phyloP scores from a whole-genome alignment of 2,329 filamentous ascomycete genomes.

The Camillea tinctor region DNA sequence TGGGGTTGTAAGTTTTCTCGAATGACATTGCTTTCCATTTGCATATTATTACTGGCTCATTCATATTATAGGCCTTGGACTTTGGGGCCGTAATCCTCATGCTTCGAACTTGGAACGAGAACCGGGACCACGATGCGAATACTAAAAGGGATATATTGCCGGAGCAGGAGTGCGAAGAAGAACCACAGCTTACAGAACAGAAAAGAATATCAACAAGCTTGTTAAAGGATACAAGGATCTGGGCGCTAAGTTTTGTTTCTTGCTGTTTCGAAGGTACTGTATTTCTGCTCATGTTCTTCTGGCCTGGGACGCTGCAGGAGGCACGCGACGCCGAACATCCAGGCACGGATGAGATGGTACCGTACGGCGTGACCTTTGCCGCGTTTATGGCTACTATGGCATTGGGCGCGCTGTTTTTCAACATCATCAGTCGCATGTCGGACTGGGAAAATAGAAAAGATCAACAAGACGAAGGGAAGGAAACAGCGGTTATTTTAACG shows the following conservation, averaged over 20 bases:
- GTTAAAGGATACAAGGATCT: conserved; percentile 26
- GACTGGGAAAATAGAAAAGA: not conserved
- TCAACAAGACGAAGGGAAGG: not conserved
- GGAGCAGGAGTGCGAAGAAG: not conserved
- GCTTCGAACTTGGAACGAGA: conserved; percentile 32
- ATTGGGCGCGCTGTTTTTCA: conserved; percentile 56
- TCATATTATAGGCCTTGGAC: conserved; percentile 24
- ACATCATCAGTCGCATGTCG: conserved; percentile 25
- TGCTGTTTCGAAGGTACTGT: conserved; percentile 36
- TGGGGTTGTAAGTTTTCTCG: conserved; percentile 31
- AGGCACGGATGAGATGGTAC: conserved; percentile 11
- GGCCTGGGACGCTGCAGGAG: conserved; percentile 31
- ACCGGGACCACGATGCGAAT: conserved; percentile 12
- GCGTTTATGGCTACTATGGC: conserved; percentile 60
- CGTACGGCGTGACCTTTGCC: conserved; percentile 55
- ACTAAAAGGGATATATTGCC: not conserved
- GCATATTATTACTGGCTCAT: not conserved
- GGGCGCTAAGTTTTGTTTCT: conserved; percentile 32
- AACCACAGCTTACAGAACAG: not conserved
- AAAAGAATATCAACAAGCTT: not conserved
- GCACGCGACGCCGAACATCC: conserved; percentile 23
- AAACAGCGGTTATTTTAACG: not conserved
- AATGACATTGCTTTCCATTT: not conserved
- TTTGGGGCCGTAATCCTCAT: conserved; percentile 29
- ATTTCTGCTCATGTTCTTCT: conserved; percentile 35